phyloP scores from a whole-genome alignment of 2,329 filamentous ascomycete species.

The Penicillium olsonii region DNA sequence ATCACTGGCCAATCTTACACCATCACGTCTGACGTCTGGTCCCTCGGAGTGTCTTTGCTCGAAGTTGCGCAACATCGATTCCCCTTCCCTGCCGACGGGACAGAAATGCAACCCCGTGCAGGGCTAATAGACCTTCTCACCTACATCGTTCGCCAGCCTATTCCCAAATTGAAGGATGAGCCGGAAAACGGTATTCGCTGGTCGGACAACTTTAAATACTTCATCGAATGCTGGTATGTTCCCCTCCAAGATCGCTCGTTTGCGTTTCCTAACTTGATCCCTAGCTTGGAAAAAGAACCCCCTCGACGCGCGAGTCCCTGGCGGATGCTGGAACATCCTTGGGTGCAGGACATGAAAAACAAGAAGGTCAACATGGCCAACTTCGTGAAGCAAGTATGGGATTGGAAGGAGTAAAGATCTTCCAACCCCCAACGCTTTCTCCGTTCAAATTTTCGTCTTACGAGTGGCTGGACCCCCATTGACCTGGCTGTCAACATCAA shows the following conservation, averaged over 20 bases:
- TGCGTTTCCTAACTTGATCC: constrained; percentile 18
- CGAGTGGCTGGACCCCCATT: constrained; percentile 30
- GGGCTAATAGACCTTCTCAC: constrained; percentile 93
- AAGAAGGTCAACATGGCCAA: constrained; percentile 98
- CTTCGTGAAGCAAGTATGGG: constrained; percentile 94
- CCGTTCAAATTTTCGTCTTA: constrained; percentile 11
- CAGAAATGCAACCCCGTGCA: constrained; percentile 89
- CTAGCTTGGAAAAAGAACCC: constrained; percentile 90
- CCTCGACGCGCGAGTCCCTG: constrained; percentile 86
- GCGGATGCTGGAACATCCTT: constrained; percentile 98
- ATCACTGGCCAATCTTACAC: constrained; percentile 98
- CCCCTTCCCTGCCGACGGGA: constrained; percentile 95
- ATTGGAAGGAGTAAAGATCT: constrained; percentile 71
- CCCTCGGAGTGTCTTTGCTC: constrained; percentile 91
- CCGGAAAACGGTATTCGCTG: constrained; percentile 85
- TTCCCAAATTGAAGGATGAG: constrained; percentile 95
- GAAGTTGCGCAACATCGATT: constrained; percentile 99
- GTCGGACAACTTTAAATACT: constrained; percentile 98
- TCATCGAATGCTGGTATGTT: constrained; percentile 93
- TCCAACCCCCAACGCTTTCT: neutral
- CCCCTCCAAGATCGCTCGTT: neutral
- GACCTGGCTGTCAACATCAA: constrained; percentile 31
- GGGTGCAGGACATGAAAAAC: constrained; percentile 94
- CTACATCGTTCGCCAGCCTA: constrained; percentile 94
- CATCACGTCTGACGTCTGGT: constrained; percentile 98